phyloP scores from a whole-genome alignment of 1,139 yeast genomes.

The Taphrina wiesneri region DNA sequence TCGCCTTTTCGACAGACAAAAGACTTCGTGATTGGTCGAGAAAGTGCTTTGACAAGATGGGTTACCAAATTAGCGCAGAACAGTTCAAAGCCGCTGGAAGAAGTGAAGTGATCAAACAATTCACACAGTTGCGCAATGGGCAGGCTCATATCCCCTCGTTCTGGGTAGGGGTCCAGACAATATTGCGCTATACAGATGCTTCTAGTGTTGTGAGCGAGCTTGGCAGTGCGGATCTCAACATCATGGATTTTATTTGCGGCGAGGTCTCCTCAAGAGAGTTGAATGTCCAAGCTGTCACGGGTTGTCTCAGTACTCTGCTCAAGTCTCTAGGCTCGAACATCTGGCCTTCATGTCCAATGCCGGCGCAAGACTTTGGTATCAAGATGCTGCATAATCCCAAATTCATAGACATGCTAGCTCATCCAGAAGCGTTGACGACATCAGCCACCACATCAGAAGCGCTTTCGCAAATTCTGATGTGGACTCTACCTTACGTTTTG shows the following conservation, averaged over 20 bases:
- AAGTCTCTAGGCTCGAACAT: conserved; percentile 38
- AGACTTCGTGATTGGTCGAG: conserved; percentile 44
- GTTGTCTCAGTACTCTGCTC: conserved; percentile 35
- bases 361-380: conserved; percentile 32
- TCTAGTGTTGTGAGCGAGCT: conserved; percentile 37
- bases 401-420: conserved; percentile 13
- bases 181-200: conserved; percentile 36
- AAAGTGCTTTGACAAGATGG: conserved; percentile 36
- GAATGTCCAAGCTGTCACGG: conserved; percentile 36
- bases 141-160: conserved; percentile 37
- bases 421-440: conserved; percentile 15
- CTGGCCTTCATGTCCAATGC: conserved; percentile 38
- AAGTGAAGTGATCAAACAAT: conserved; percentile 10
- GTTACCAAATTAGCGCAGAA: conserved; percentile 36
- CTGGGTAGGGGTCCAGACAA: conserved; percentile 38
- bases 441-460: background rate
- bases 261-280: conserved; percentile 38
- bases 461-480: background rate
- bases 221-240: conserved; percentile 37
- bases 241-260: conserved; percentile 39
- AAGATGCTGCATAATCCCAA: conserved; percentile 16
- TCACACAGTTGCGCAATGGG: conserved; percentile 34
- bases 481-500: conserved; percentile 19
- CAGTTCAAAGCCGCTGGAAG: conserved; percentile 36
- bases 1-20: conserved; percentile 42